These are phyloP conservation scores for Cryptococcus maquisensis DNA, from an alignment of 1,284 basidiomycete species.

Conservation along the genomic window DNA sequence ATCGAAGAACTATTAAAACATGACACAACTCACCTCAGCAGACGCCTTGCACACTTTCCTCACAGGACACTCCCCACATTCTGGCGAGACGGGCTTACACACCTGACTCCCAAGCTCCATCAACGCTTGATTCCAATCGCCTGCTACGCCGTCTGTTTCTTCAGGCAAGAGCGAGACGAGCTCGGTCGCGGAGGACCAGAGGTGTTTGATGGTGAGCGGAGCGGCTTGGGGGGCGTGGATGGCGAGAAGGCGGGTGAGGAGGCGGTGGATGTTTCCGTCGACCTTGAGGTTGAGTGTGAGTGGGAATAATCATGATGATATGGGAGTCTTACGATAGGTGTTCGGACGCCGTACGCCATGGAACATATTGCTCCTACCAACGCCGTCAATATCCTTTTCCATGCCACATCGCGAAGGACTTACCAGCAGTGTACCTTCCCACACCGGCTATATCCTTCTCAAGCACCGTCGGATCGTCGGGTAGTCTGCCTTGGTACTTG, in stretches of 20 bases:
- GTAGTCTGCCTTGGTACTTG: slow-evolving; percentile 56
- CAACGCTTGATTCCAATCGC: slow-evolving; percentile 76
- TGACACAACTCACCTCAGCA: slow-evolving; percentile 38
- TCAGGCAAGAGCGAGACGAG: slow-evolving; percentile 58
- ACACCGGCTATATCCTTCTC: slow-evolving; percentile 83
- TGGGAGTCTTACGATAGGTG: slow-evolving; percentile 66
- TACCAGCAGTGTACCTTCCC: slow-evolving; percentile 73
- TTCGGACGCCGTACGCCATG: slow-evolving; percentile 79
- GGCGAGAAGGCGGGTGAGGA: slow-evolving; percentile 74
- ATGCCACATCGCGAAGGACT: slow-evolving; percentile 1
- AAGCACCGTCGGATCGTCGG: slow-evolving; percentile 72
- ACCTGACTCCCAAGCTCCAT: slow-evolving; percentile 75
- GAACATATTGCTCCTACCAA: slow-evolving; percentile 74
- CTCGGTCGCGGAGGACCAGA: slow-evolving; percentile 72
- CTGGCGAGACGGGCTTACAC: slow-evolving; percentile 76
- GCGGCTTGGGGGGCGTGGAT: slow-evolving; percentile 74
- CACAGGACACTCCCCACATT: slow-evolving; percentile 69
- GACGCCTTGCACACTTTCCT: slow-evolving; percentile 65
- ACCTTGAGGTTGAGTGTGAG: slow-evolving; percentile 53
- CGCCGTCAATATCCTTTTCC: slow-evolving; percentile 10
- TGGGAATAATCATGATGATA: not conserved
- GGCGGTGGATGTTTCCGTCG: slow-evolving; percentile 85
- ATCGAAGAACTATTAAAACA: not conserved
- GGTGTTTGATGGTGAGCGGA: slow-evolving; percentile 67
- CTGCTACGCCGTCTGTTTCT: slow-evolving; percentile 50